Conservation (phyloP, 2,329 filamentous ascomycete genomes). For the Cercospora citrullina region DNA sequence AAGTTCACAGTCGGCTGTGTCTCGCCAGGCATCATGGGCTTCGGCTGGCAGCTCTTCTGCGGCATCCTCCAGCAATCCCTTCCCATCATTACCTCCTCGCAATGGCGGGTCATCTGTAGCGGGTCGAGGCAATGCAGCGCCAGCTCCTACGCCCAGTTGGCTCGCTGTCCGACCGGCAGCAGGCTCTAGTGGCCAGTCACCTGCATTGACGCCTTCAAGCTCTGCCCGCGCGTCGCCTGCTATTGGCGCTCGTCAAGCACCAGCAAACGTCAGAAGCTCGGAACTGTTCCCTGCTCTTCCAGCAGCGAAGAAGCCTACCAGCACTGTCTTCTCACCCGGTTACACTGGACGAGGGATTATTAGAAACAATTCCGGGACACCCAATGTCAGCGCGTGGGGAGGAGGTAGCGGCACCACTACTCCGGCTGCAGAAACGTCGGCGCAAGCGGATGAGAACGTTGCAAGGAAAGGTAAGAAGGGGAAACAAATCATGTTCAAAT, state of each 20-base stretch:
- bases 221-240: slow-evolving; percentile 37
- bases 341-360: slow-evolving; percentile 50
- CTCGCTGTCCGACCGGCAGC: slow-evolving; percentile 34
- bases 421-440: slow-evolving; percentile 11
- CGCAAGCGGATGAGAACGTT: slow-evolving; percentile 29
- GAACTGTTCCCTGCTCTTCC: slow-evolving; percentile 84
- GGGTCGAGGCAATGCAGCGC: slow-evolving; percentile 21
- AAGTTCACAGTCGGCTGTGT: slow-evolving; percentile 62
- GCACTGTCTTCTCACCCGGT: slow-evolving; percentile 54
- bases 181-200: slow-evolving; percentile 34
- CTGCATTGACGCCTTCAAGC: slow-evolving; percentile 33
- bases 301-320: slow-evolving; percentile 68
- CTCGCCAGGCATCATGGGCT: slow-evolving; percentile 59
- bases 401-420: slow-evolving; percentile 32
- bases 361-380: slow-evolving; percentile 44
- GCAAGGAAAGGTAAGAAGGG: slow-evolving; percentile 53
- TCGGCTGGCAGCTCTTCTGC: slow-evolving; percentile 37
- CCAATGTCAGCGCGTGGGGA: slow-evolving; percentile 45
- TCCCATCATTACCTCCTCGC: slow-evolving; percentile 34
- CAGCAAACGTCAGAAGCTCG: slow-evolving; percentile 32
- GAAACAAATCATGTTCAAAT: slow-evolving; percentile 54
- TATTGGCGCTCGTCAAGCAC: slow-evolving; percentile 40
- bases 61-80: slow-evolving; percentile 26
- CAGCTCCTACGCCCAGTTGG: slow-evolving; percentile 32
- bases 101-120: slow-evolving; percentile 21